Evolutionary conservation across 257 asterid species (phyloP), one percentile per base, ranked within the genome.

Genomic region (Anisodus acutangulus): DNA sequence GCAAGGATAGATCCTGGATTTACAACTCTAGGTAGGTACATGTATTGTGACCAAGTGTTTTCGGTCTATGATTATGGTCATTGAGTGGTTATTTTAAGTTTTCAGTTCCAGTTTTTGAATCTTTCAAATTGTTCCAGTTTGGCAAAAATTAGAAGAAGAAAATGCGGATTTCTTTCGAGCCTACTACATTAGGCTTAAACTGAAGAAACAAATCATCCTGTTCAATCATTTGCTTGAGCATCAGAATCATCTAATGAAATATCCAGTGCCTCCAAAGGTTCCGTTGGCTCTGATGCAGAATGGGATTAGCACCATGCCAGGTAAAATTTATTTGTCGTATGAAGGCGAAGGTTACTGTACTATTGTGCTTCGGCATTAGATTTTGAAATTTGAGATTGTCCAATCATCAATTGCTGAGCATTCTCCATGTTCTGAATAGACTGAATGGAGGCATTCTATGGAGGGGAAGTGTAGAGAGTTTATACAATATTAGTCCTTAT

Each of bases 1-100:
- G 99, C 99, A 76, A 91, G 97, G 89, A 95, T 97, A 84, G 98
- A 95, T 92, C 98, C 99, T 41, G 99, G 98, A 57, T 97, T 95
- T 92, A 97, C 98, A 71, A 92, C 98, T 62, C 89, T 97, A 84
- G 99, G 99, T 97, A 89, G 67, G 89, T 83, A 45, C 80, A 8
- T 26, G 45, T 51, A 2, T 76, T 1, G 13, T 67, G 31, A 82
- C 35, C 57, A 51, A 53, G 54, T 67, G 67, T 59, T 58, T 66
- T 51, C 68, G 72, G 85, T 55, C 5, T 37, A 35, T 51, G 62
- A 35, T 67, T 82, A 17, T 17, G 69, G 43, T 9, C 41, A 67
- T 22, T 12, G 74, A 63, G 71, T 31, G 35, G 47, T 66, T 47
- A 62, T 19, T 49, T 16, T 47, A 63, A 63, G 39, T 22, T 62